Evolutionary conservation across 805 yeast genomes (phyloP).

Genomic region (Candida boidinii): DNA sequence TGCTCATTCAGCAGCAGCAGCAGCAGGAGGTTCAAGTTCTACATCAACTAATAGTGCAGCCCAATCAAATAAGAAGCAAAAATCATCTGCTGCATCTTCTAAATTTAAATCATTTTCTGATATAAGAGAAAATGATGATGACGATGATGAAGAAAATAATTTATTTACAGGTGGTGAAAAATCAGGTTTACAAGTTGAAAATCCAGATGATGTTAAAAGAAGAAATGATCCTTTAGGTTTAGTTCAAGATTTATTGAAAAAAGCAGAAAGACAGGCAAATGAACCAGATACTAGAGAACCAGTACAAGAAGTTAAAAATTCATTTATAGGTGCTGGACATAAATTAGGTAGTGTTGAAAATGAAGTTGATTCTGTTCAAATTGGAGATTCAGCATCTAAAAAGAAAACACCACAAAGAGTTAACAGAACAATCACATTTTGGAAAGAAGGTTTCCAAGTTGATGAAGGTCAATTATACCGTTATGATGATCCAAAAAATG

Average conservation of each 20-base stretch:
- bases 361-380: conserved; percentile 22
- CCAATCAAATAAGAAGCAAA: conserved; percentile 3
- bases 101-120: conserved; percentile 25
- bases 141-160: conserved; percentile 28
- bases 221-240: conserved; percentile 29
- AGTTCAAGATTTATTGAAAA: conserved; percentile 51
- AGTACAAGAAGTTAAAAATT: conserved; percentile 16
- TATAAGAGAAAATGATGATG: conserved; percentile 22
- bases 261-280: conserved; percentile 57
- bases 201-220: conserved; percentile 39
- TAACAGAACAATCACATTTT: conserved; percentile 77
- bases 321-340: conserved; percentile 44
- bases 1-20: not conserved
- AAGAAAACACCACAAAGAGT: conserved; percentile 37
- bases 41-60: conserved; percentile 2
- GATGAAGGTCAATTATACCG: conserved; percentile 83
- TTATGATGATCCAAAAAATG: conserved; percentile 90
- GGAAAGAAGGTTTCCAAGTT: conserved; percentile 95
- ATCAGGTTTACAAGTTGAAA: conserved; percentile 72
- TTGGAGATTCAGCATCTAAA: conserved; percentile 23
- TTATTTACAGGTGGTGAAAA: conserved; percentile 59
- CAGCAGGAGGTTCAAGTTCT: conserved; percentile 1
- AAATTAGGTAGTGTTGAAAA: conserved; percentile 39
- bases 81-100: conserved; percentile 5
- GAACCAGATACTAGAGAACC: conserved; percentile 30